Base-by-base conservation (phyloP, 2,329 filamentous ascomycete genomes). In the Aspergillus brasiliensis region DNA sequence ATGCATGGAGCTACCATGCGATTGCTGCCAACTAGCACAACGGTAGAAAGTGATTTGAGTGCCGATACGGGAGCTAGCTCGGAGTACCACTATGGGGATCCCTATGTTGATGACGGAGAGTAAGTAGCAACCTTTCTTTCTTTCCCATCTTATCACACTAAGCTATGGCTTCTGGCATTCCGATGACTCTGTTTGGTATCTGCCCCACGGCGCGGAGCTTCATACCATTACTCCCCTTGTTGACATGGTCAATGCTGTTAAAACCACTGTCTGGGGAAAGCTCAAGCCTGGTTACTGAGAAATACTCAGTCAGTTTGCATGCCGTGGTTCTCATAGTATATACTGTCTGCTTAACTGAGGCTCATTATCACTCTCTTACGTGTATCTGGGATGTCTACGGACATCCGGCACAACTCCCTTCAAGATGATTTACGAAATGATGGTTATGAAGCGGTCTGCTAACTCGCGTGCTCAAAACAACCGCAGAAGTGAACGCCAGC, bases 1-100 rank as follows among this genome's bases (percentile, higher is more conserved):
- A 71, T 71, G 11, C 73, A 76, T 67, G 72, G 73, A 23, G 69
- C 76, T 8, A 79, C 80, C 0, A 78, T 82, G 77, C 75, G 80
- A 38, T 66, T 82, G 60, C 66, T 82, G 27, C 79, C 79, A 5
- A 75, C 75, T 8, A 73, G 69, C 31, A 68, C 73, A 10, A 73
- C 76, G 28, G 65, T 75, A 15, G 75, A 78, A 27, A 69, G 71
- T 31, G 71, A 75, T 42, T 31, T 71, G 59, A 66, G 68, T 58
- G 68, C 67, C 51, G 69, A 68, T 46, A 56, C 67, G 40, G 68
- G 67, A 27, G 62, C 64, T 4, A 56, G 67, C 53, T 71, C 74
- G 13, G 64, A 67, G 31, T 72, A 68, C 40, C 67, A 70, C 17
- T 67, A 71, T 57, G 72, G 69, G 17, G 62, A 71, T 37, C 57